phyloP scores from a whole-genome alignment of 108 stramenopile species.

The Nannochloropsis gaditana region DNA sequence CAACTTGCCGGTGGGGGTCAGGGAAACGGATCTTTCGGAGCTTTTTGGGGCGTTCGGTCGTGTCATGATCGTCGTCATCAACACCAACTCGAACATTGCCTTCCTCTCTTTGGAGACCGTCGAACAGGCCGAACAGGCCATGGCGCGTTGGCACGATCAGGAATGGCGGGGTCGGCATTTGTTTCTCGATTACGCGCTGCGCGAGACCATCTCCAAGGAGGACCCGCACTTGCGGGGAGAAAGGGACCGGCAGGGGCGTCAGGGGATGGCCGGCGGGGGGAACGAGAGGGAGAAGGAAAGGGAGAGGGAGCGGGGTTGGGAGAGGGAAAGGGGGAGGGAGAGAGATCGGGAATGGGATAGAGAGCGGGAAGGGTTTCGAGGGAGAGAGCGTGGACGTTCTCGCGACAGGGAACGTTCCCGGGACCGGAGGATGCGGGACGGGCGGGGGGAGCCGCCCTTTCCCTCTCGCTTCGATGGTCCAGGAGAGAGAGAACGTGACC shows the following conservation, averaged over 20 bases:
- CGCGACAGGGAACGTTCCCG: neutral
- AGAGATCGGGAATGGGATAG: neutral
- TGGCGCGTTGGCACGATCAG: conserved; percentile 2
- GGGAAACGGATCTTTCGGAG: neutral
- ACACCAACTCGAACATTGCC: neutral
- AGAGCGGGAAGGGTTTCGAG: neutral
- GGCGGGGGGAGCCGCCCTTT: neutral
- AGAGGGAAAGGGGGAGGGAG: neutral
- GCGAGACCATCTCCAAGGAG: neutral
- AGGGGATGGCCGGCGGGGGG: neutral
- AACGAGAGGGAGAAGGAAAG: neutral
- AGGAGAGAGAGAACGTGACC: neutral
- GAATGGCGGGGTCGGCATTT: conserved; percentile 2
- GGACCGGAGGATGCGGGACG: neutral
- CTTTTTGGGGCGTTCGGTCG: conserved; percentile 4
- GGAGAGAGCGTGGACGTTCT: conserved; percentile 5
- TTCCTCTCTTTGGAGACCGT: neutral
- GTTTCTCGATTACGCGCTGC: conserved; percentile 3
- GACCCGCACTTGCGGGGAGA: neutral
- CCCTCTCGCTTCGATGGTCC: neutral
- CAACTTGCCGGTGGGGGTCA: neutral
- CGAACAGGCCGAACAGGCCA: conserved; percentile 5
- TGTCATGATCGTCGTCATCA: neutral
- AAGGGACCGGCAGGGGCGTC: neutral
- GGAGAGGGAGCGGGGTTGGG: neutral